Base-by-base conservation (phyloP, 1,139 yeast genomes). In the Nakaseomyces kungkrabaensis region DNA sequence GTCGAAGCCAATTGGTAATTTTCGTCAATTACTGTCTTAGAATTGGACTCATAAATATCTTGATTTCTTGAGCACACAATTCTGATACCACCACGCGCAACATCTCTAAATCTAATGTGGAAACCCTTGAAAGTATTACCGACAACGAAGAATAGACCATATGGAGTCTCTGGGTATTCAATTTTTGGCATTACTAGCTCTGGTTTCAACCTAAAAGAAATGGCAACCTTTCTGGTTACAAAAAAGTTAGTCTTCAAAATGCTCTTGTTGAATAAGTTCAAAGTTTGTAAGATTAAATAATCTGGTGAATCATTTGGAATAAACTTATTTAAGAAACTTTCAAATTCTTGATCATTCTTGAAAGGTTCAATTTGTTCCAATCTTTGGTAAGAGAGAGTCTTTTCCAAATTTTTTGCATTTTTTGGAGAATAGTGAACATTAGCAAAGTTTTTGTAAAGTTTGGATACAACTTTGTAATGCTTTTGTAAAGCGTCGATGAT, bases 61-160 rank as follows among this genome's bases (percentile, higher is more conserved):
- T 75, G 72, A 48, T 87, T 84, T 67, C 95, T 80, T 11, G 95
- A 85, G 67, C 84, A 84, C 61, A 92, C 98, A 65, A 92, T 86
- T 71, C 98, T 82, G 62, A 92, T 92, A 68, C 98, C 98, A 68
- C 98, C 98, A 69, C 98, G 81, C 36, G 98, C 95, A 62, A 92
- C 90, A 69, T 92, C 97, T 68, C 97, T 82, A 73, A 92, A 92
- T 69, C 98, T 80, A 58, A 92, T 83, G 68, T 92, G 98, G 84
- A 92, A 92, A 34, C 97, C 98, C 67, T 97, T 79, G 72, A 92
- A 92, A 66, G 94, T 97, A 59, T 90, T 86, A 55, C 98, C 98
- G 54, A 92, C 96, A 52, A 90, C 85, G 60, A 92, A 82, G 72
- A 92, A 90, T 86, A 92, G 86, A 57, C 97, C 98, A 65, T 72